Base-by-base conservation (phyloP, 129 eudicot genomes). In the Mikania micrantha region DNA sequence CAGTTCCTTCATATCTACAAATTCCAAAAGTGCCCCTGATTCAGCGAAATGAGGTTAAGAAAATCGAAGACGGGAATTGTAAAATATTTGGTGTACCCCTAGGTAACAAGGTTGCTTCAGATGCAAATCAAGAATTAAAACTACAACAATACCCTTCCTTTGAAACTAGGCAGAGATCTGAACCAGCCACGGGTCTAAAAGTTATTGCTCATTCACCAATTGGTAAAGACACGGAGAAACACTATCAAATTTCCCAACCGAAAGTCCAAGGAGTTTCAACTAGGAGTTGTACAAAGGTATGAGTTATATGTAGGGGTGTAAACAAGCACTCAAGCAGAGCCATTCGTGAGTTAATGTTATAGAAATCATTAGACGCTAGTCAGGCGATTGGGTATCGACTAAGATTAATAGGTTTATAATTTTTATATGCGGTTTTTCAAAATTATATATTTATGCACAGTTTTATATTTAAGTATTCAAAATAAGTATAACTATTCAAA, bases 251-350 rank as follows among this genome's bases (percentile, higher is more conserved):
- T 59, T 71, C 71, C 54, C 84, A 71, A 63, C 67, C 66, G 21
- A 90, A 90, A 81, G 74, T 61, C 9, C 83, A 78, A 56, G 78
- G 85, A 63, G 82, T 80, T 78, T 85, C 87, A 16, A 61, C 92
- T 15, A 83, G 97, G 85, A 90, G 97, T 67, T 91, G 97, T 70
- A 91, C 93, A 5, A 91, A 91, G 97, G 97, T 87, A 48, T 61
- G 61, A 7, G 60, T 63, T 19, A 32, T 49, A 11, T 48, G 6
- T 32, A 32, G 36, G 36, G 36, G 36, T 32, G 36, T 32, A 32
- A 32, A 1, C 36, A 7, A 32, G 36, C 36, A 32, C 4, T 1
- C 36, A 7, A 32, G 36, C 36, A 0, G 36, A 32, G 36, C 4
- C 36, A 7, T 4, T 32, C 36, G 6, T 28, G 7, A 32, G 36